Evolutionary conservation across 352 stramenopile genomes (phyloP).

Genomic region (Phytopythium ostracodes): DNA sequence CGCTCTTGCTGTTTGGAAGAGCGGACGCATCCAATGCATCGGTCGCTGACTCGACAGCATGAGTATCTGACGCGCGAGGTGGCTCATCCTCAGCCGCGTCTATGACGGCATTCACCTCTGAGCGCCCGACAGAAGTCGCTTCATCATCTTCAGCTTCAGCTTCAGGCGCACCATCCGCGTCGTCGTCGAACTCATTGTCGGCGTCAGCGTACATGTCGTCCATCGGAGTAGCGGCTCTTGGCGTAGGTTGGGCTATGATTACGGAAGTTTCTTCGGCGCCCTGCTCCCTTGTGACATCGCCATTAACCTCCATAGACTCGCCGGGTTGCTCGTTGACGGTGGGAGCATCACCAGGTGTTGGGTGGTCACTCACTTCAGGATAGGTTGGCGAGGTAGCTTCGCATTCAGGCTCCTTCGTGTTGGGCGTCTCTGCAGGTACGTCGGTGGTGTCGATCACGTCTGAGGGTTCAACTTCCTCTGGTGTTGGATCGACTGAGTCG

Average conservation of each 20-base stretch:
- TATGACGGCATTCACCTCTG: not conserved
- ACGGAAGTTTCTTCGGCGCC: not conserved
- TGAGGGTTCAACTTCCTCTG: not conserved
- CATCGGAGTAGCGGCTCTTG: not conserved
- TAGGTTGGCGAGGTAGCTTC: not conserved
- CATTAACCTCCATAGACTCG: not conserved
- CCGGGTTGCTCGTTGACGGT: not conserved
- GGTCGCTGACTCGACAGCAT: not conserved
- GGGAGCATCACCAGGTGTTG: not conserved
- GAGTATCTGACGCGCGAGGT: not conserved
- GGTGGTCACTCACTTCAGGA: not conserved
- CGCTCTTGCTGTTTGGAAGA: conserved; percentile 26
- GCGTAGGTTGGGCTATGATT: not conserved
- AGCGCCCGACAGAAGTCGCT: not conserved
- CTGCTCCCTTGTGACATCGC: not conserved
- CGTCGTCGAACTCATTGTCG: conserved; percentile 56
- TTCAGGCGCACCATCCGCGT: too few relatives aligned
- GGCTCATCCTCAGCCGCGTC: not conserved
- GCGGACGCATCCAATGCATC: not conserved
- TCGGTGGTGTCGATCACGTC: not conserved
- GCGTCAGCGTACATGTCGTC: conserved; percentile 44
- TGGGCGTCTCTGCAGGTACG: not conserved
- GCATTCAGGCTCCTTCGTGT: not conserved
- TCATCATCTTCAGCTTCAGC: conserved; percentile 18
- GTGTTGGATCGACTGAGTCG: too few relatives aligned